Conservation (phyloP, 148 eudicot species). For the Silene conica region DNA sequence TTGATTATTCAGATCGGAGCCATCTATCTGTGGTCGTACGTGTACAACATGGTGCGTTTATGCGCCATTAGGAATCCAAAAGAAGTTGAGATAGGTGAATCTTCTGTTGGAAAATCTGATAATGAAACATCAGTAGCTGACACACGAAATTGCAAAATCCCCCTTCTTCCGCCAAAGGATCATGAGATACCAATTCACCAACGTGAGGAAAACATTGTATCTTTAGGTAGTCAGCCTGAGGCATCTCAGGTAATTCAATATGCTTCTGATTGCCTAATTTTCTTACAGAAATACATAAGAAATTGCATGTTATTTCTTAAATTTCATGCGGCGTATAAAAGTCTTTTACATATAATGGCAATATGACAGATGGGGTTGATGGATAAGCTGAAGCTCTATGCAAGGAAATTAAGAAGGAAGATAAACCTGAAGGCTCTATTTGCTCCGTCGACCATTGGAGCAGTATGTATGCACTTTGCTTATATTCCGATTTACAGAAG, state of each 20-base stretch:
- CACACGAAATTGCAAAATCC: slow-evolving; percentile 7
- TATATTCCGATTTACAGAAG: neutral
- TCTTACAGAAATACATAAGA: no score
- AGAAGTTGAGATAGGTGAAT: slow-evolving; percentile 36
- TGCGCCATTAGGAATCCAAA: slow-evolving; percentile 28
- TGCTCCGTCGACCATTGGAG: slow-evolving; percentile 38
- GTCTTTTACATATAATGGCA: no score
- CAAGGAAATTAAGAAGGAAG: slow-evolving; percentile 8
- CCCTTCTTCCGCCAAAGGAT: slow-evolving; percentile 19
- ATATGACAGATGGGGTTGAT: slow-evolving; percentile 3
- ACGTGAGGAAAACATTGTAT: neutral
- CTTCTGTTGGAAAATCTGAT: slow-evolving; percentile 12
- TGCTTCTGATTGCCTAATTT: no score
- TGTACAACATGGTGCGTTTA: slow-evolving; percentile 66
- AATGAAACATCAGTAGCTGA: slow-evolving; percentile 3
- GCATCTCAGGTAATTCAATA: slow-evolving; percentile 16
- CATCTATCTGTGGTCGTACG: slow-evolving; percentile 70
- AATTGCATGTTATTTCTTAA: neutral
- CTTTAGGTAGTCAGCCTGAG: neutral
- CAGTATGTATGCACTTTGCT: slow-evolving; percentile 20
- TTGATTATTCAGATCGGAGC: slow-evolving; percentile 63
- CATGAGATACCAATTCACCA: slow-evolving; percentile 12
- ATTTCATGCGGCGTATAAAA: no score
- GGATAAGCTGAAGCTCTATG: slow-evolving; percentile 15
- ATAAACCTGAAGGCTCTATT: slow-evolving; percentile 31